Percentiles rank a stretch among this genome's conserved stretches.
Conservation (phyloP, 208 protist genomes). For the Novymonas esmeraldas region DNA sequence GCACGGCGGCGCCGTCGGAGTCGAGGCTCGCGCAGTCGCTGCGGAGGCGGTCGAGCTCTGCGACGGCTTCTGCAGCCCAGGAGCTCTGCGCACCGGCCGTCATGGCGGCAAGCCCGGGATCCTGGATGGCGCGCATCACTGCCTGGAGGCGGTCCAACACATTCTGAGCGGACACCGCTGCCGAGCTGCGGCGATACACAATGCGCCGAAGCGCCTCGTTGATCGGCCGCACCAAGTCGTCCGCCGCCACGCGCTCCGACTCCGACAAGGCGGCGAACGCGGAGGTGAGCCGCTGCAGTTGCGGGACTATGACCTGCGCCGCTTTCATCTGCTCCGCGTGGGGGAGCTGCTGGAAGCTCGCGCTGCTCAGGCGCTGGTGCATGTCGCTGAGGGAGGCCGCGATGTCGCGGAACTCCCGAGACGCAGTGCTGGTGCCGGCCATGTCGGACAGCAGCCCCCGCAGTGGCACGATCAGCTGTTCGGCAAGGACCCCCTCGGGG, state of each 20-base stretch:
- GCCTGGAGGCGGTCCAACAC: constrained; percentile 44
- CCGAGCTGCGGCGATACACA: neutral
- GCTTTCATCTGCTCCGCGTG: constrained; percentile 26
- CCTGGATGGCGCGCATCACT: constrained; percentile 44
- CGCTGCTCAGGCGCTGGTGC: constrained; percentile 40
- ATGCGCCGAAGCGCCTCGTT: constrained; percentile 35
- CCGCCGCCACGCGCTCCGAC: constrained; percentile 38
- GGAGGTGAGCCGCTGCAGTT: constrained; percentile 51
- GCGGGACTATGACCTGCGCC: constrained; percentile 38
- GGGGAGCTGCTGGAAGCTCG: constrained; percentile 37
- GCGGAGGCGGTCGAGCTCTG: constrained; percentile 24
- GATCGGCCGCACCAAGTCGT: constrained; percentile 48
- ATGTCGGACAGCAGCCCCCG: constrained; percentile 47
- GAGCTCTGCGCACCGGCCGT: constrained; percentile 21
- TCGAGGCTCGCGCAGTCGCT: constrained; percentile 34
- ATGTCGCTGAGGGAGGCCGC: constrained; percentile 42
- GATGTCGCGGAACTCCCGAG: constrained; percentile 39
- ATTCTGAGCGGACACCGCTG: constrained; percentile 16
- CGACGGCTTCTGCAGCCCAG: constrained; percentile 31
- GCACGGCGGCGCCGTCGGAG: constrained; percentile 23
- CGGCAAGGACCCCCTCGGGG: constrained; percentile 23
- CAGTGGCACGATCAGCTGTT: constrained; percentile 55
- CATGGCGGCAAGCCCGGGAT: constrained; percentile 39
- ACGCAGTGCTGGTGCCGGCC: constrained; percentile 16
- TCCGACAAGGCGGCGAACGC: constrained; percentile 37